Conservation (phyloP, 352 stramenopile species). For the Phytophthora foliorum region DNA sequence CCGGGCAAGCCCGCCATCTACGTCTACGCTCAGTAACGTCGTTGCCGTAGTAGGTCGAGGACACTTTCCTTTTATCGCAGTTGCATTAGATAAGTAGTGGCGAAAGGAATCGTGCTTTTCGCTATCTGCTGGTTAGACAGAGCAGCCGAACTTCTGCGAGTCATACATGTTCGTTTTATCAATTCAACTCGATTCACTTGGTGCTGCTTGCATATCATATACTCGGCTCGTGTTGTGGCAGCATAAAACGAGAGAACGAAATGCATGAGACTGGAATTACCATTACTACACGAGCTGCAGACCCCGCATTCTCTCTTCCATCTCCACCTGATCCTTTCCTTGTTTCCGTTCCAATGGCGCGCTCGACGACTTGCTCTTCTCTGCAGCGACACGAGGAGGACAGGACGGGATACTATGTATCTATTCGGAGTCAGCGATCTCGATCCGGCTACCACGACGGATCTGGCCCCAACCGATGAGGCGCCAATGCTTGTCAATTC, state of each 20-base stretch:
- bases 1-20: conserved; percentile 87
- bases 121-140: conserved; percentile 30
- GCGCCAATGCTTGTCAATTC: conserved; percentile 99
- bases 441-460: conserved; percentile 96
- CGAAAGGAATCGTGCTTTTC: conserved; percentile 9
- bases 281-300: conserved; percentile 47
- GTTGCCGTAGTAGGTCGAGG: conserved; percentile 12
- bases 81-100: conserved; percentile 30
- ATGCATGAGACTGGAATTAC: conserved; percentile 47
- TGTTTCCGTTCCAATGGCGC: conserved; percentile 26
- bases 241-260: conserved; percentile 26
- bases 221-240: background rate
- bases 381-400: conserved; percentile 25
- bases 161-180: conserved; percentile 30
- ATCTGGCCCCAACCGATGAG: conserved; percentile 99
- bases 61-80: conserved; percentile 15
- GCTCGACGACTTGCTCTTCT: conserved; percentile 34
- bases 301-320: conserved; percentile 39
- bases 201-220: background rate
- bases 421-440: conserved; percentile 90
- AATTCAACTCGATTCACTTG: background rate
- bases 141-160: conserved; percentile 19
- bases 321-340: conserved; percentile 46
- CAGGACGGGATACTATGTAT: conserved; percentile 50
- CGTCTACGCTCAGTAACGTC: conserved; percentile 67